Conservation (phyloP, 192 early-diverging fungal species). For the Linnemannia exigua region DNA sequence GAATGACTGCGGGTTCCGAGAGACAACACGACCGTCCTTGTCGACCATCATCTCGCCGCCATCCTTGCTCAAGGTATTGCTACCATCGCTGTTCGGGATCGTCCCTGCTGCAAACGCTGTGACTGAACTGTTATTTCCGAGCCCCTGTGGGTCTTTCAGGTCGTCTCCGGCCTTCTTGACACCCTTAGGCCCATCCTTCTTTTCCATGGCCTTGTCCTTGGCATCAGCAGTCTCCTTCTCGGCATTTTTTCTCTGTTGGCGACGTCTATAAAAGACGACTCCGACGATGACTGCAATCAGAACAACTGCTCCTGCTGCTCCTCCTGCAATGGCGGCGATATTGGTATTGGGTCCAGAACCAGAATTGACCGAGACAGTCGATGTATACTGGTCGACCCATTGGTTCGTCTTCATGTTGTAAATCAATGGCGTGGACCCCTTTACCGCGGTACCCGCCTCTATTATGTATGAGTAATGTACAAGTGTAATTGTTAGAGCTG, state of each 20-base stretch:
- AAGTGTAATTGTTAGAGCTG: background rate
- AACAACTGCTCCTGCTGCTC: background rate
- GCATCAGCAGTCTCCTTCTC: background rate
- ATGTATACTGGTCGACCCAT: background rate
- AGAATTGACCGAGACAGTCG: background rate
- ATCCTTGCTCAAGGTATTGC: background rate
- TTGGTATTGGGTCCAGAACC: background rate
- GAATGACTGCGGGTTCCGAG: background rate
- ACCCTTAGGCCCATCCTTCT: background rate
- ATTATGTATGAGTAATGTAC: background rate
- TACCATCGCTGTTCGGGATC: background rate
- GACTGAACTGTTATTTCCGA: background rate
- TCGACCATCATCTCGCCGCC: background rate
- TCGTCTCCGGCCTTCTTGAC: background rate
- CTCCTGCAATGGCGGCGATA: background rate
- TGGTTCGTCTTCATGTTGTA: slow-evolving; percentile 2
- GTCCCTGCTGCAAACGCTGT: background rate
- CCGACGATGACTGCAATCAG: background rate
- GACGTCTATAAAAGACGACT: background rate
- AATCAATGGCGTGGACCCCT: background rate
- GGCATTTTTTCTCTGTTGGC: background rate
- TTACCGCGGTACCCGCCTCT: background rate
- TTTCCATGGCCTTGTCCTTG: background rate
- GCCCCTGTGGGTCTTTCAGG: background rate
- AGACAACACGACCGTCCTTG: background rate